phyloP scores from a whole-genome alignment of 1,284 basidiomycete genomes.

The Mycena sp. region DNA sequence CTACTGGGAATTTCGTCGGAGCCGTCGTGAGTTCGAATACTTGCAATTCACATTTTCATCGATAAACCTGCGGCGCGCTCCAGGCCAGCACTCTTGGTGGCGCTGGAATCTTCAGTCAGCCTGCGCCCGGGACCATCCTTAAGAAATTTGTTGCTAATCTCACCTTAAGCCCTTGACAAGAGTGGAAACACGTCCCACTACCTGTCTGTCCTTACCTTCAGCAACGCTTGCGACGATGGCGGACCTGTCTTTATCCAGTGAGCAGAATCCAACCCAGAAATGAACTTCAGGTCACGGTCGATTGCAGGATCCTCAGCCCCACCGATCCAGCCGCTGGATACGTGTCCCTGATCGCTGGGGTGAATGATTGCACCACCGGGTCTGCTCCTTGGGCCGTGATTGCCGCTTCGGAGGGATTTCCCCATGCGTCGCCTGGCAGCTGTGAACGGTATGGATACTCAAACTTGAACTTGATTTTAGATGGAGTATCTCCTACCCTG shows the following conservation, averaged over 20 bases:
- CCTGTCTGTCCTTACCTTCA: constrained; percentile 5
- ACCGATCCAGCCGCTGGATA: not conserved
- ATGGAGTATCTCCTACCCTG: constrained; percentile 3
- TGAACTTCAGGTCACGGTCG: not conserved
- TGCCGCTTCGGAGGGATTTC: not conserved
- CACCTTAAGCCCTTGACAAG: constrained; percentile 9
- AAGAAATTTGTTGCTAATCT: not conserved
- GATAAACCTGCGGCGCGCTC: not conserved
- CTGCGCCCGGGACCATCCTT: not conserved
- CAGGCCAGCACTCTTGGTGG: constrained; percentile 1
- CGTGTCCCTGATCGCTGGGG: not conserved
- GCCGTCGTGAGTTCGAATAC: constrained; percentile 3
- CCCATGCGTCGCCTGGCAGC: constrained; percentile 3
- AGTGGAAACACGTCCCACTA: constrained; percentile 12
- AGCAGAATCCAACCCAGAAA: not conserved
- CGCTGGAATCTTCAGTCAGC: constrained; percentile 7
- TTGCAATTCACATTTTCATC: not conserved
- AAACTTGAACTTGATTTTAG: not conserved
- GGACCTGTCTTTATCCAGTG: constrained; percentile 10
- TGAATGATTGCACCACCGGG: not conserved
- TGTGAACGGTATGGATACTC: not conserved
- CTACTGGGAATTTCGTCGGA: constrained; percentile 4
- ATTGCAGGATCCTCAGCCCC: constrained; percentile 11
- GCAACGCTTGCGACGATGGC: constrained; percentile 10
- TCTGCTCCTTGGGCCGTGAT: not conserved